Evolutionary conservation across 2,329 filamentous ascomycete species (phyloP).

Genomic region (Penicillium hordei): DNA sequence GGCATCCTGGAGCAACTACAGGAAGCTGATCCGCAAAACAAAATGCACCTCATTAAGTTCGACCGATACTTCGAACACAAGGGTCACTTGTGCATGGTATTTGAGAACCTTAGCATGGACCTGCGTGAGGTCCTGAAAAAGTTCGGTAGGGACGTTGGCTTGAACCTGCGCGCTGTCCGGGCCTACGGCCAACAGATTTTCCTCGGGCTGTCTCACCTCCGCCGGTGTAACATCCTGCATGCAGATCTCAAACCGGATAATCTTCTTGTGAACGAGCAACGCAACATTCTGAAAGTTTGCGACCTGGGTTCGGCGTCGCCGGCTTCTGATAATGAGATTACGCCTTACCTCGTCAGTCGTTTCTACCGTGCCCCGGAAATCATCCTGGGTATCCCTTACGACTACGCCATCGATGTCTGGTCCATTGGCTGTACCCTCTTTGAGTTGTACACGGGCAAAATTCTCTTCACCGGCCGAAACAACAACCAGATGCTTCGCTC

Average conservation of each 20-base stretch:
- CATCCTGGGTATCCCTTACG: conserved; percentile 93
- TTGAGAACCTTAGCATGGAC: conserved; percentile 91
- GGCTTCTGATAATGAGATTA: conserved; percentile 85
- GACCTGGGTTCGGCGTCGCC: conserved; percentile 96
- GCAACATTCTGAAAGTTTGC: conserved; percentile 87
- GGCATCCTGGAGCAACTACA: conserved; percentile 86
- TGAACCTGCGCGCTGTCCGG: conserved; percentile 83
- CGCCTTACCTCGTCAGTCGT: conserved; percentile 90
- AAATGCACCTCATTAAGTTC: conserved; percentile 87
- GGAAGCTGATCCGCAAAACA: conserved; percentile 80
- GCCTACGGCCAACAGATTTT: conserved; percentile 95
- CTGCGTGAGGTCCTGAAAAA: conserved; percentile 92
- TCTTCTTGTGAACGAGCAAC: conserved; percentile 82
- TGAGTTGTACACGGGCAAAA: conserved; percentile 96
- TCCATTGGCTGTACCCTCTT: conserved; percentile 96
- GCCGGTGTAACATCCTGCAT: conserved; percentile 90
- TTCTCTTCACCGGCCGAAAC: conserved; percentile 88
- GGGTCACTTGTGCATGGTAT: conserved; percentile 91
- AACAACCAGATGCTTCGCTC: conserved; percentile 98
- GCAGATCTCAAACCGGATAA: conserved; percentile 98
- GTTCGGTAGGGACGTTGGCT: conserved; percentile 89
- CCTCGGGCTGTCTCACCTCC: conserved; percentile 79
- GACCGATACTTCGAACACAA: conserved; percentile 90
- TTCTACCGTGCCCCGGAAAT: conserved; percentile 98
- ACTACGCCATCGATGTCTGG: conserved; percentile 96